Percentiles rank a stretch among this genome's conserved stretches.
Evolutionary conservation across 768 basidiomycete genomes (phyloP).

Genomic region (Termitomyces sp.): DNA sequence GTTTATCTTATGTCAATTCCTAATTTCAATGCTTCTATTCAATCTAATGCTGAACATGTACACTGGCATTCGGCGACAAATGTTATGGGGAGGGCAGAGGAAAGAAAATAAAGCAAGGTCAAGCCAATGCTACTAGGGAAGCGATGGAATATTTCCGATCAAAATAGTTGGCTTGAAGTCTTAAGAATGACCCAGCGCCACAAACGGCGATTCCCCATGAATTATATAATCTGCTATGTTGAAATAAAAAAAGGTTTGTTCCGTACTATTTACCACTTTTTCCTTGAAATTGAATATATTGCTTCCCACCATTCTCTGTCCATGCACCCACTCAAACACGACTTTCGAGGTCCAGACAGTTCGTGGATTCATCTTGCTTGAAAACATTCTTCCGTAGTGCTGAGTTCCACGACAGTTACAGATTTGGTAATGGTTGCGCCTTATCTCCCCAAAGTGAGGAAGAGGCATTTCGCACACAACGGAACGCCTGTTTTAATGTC

Average conservation of each 20-base stretch:
- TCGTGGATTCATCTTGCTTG: conserved; percentile 9
- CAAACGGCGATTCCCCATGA: not conserved
- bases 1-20: conserved; percentile 20
- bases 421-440: conserved; percentile 2
- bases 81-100: conserved; percentile 10
- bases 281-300: not conserved
- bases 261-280: not conserved
- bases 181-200: conserved; percentile 1
- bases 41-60: not conserved
- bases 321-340: conserved; percentile 5
- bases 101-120: conserved; percentile 2
- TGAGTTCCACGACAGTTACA: not conserved
- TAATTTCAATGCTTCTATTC: not conserved
- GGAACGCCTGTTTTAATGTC: conserved; percentile 1
- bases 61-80: conserved; percentile 7
- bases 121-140: conserved; percentile 5
- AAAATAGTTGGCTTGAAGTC: too few species aligned
- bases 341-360: not conserved
- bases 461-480: conserved; percentile 3
- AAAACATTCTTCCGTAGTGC: not conserved
- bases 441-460: not conserved
- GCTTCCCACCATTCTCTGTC: too few species aligned
- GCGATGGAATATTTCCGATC: conserved; percentile 1
- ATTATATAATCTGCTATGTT: conserved; percentile 9
- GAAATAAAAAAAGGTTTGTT: conserved; percentile 1